Base-by-base conservation (phyloP, 2,329 filamentous ascomycete species). In the Hypoxylon sp. region DNA sequence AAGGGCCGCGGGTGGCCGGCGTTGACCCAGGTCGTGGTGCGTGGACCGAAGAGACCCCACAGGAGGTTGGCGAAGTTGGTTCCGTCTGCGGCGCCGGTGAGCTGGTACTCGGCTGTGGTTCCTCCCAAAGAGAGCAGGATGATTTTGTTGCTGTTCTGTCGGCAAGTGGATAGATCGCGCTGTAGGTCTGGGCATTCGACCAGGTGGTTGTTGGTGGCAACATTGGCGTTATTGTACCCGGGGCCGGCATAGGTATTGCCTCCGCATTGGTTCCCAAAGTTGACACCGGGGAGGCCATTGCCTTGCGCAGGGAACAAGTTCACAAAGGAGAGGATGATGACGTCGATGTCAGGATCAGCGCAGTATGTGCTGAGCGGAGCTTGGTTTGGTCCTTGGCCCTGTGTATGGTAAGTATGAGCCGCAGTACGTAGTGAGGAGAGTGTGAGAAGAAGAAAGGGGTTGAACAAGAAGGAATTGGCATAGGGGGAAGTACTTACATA, bases 321-420 rank as follows among this genome's bases (percentile, higher is more conserved):
- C 19, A 83, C 78, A 66, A 83, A 83, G 2, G 78, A 81, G 3
- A 83, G 74, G 13, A 82, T 75, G 65, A 84, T 82, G 13, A 83
- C 76, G 60, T 83, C 82, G 52, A 83, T 77, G 23, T 72, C 74
- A 0, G 79, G 69, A 48, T 80, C 75, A 28, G 80, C 74, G 69
- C 81, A 83, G 67, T 80, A 82, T 2, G 75, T 70, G n/a, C 72
- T 68, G 23, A 83, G 74, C n/a, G 72, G 68, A 17, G 73, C 60
- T 68, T 83, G 80, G 57, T 78, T 74, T 1, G 77, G 72, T 56
- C 81, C 82, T 76, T 81, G 77, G 32, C 82, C 81, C 81, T 83
- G 60, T 55, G 6, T 9, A 4, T 7, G 34, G 36, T 64, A 10
- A 52, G 53, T 36, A 13, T 21, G 38, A 28, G 5, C 45, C 9